Conservation (phyloP, 1,139 yeast species). For the Hyphopichia wangnamkhiaoensis region DNA sequence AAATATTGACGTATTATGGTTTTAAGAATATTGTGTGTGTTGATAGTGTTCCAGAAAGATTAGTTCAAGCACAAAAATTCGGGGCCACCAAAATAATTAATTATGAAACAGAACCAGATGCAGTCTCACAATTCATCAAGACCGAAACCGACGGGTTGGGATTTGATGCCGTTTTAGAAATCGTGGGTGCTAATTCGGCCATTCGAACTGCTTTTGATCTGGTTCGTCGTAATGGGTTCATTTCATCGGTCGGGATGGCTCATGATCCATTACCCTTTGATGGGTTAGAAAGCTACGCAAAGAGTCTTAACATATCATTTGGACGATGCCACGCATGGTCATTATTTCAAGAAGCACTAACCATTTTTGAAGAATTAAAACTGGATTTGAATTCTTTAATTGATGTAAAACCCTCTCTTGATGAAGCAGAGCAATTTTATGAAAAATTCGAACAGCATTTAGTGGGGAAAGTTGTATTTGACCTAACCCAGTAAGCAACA, state of each 20-base stretch:
- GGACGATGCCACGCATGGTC: slow-evolving; percentile 69
- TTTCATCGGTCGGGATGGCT: slow-evolving; percentile 63
- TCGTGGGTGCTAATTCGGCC: slow-evolving; percentile 56
- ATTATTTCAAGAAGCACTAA: slow-evolving; percentile 54
- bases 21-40: slow-evolving; percentile 49
- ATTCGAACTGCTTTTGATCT: slow-evolving; percentile 51
- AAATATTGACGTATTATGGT: slow-evolving; percentile 48
- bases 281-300: slow-evolving; percentile 59
- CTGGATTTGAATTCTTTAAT: slow-evolving; percentile 48
- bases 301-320: slow-evolving; percentile 58
- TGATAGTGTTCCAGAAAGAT: slow-evolving; percentile 51
- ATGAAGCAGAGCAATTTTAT: slow-evolving; percentile 49
- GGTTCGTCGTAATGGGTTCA: slow-evolving; percentile 60
- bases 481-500: slow-evolving; percentile 15
- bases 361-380: slow-evolving; percentile 47
- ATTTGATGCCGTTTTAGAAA: slow-evolving; percentile 60
- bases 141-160: slow-evolving; percentile 39
- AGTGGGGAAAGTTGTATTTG: slow-evolving; percentile 59
- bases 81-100: slow-evolving; percentile 49
- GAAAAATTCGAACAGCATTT: slow-evolving; percentile 53
- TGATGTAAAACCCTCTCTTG: slow-evolving; percentile 45
- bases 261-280: slow-evolving; percentile 59
- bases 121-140: slow-evolving; percentile 22
- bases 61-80: slow-evolving; percentile 43
- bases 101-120: slow-evolving; percentile 35